Conservation (phyloP, 176 grass and related monocot species). For the Saccharum officinarum region DNA sequence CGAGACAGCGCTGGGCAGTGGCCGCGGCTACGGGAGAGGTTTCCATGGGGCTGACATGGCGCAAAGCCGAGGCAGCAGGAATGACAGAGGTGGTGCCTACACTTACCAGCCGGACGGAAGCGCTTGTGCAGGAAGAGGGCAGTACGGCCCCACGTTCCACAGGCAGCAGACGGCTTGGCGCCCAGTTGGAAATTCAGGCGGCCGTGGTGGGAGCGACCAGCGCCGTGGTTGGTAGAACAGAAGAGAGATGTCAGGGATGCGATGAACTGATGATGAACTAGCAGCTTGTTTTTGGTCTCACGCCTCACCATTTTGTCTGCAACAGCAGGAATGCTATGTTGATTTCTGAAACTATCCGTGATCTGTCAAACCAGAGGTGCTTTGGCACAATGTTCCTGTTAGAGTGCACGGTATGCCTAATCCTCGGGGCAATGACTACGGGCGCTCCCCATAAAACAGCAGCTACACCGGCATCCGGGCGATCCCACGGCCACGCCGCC, state of each 20-base stretch:
- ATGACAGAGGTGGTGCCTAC: not conserved
- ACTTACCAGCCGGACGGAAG: not conserved
- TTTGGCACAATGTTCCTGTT: no score
- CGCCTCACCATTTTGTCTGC: not conserved
- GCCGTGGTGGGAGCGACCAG: not conserved
- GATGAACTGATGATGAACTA: no score
- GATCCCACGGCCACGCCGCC: no score
- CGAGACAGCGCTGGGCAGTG: not conserved
- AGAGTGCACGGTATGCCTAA: no score
- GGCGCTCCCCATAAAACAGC: no score
- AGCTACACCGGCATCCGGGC: no score
- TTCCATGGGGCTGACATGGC: not conserved
- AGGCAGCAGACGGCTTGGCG: slow-evolving; percentile 17
- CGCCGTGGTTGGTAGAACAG: not conserved
- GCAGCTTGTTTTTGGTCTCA: no score
- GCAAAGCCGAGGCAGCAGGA: not conserved
- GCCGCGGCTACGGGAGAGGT: not conserved
- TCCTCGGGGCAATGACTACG: no score
- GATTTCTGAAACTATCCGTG: not conserved
- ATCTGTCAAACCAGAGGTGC: no score
- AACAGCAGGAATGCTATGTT: not conserved
- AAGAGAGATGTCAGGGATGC: not conserved
- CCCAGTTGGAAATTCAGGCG: not conserved
- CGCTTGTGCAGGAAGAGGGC: not conserved
- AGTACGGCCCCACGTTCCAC: not conserved